Evolutionary conservation across 495 filamentous ascomycete genomes (phyloP).

Genomic region (Aspergillus incahuasiensis): DNA sequence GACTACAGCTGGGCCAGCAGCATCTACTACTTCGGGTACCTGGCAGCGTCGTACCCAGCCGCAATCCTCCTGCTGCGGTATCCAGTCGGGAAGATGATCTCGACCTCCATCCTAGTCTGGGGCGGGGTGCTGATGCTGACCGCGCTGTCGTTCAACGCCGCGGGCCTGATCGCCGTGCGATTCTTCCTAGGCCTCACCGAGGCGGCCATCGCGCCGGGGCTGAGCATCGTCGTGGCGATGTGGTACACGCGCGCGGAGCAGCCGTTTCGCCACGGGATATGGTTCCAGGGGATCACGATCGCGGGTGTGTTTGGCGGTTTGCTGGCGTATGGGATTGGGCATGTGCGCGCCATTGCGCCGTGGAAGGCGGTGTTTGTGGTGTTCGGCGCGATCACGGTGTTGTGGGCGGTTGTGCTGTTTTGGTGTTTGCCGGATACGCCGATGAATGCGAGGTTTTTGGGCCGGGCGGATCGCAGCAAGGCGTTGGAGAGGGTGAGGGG

Average conservation of each 20-base stretch:
- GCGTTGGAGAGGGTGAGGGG: constrained; percentile 30
- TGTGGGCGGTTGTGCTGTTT: constrained; percentile 45
- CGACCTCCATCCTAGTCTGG: constrained; percentile 1
- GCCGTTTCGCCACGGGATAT: constrained; percentile 51
- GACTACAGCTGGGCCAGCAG: constrained; percentile 6
- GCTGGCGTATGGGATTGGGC: constrained; percentile 55
- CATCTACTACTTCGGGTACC: constrained; percentile 4
- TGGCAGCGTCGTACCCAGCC: background rate
- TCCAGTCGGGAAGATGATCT: background rate
- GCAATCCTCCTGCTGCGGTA: background rate
- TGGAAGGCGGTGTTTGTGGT: constrained; percentile 49
- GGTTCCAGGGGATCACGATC: constrained; percentile 57
- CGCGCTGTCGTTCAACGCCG: background rate
- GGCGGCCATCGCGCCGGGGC: constrained; percentile 50
- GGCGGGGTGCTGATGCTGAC: background rate
- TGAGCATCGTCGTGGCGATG: constrained; percentile 36
- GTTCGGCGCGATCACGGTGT: constrained; percentile 53
- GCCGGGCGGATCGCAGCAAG: constrained; percentile 40
- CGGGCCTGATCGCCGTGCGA: constrained; percentile 19
- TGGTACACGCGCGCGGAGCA: constrained; percentile 60
- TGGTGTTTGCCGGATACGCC: constrained; percentile 52
- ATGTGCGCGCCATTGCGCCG: constrained; percentile 1
- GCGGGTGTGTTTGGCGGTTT: constrained; percentile 55
- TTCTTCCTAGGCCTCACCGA: constrained; percentile 61
- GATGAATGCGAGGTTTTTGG: constrained; percentile 50